Evolutionary conservation across 116 monocot species (phyloP), one percentile per base, ranked within the genome.

Genomic region (Cymodocea nodosa): DNA sequence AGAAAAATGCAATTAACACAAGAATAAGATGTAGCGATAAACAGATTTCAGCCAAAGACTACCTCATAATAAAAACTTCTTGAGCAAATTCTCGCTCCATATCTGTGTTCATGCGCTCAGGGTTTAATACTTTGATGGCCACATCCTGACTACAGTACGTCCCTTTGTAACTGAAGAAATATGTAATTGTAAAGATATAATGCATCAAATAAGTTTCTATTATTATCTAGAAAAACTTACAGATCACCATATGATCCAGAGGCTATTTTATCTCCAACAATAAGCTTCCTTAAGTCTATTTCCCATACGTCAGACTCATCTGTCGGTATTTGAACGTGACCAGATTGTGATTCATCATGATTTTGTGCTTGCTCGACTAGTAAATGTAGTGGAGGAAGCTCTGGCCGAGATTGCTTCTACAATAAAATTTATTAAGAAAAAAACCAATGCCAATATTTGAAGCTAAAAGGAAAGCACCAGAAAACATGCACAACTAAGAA

Each of bases 41-140:
- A 52, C 34, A 12, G 44, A 44, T 30, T 35, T 30, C 15, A 0
- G 25, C 14, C 4, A 17, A 25, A 8, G 25, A 10, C 24, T 59
- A 73, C 94, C 89, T 86, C 94, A 94, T 86, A 62, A 94, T 94
- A 67, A 69, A 89, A 48, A 94, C 94, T 84, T 94, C 94, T 52
- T 94, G 94, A 23, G 79, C 82, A 76, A 94, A 94, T 58, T 94
- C 94, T 9, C 71, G 79, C 71, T 86, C 78, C 89, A 94, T 86
- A 66, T 86, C 80, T 24, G 25, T 72, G 64, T 76, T 82, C 51
- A 94, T 57, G 60, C 75, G 89, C 60, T 94, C 94, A 64, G 84
- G 84, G 50, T 84, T 89, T 30, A 94, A 69, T 39, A 94, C 71
- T 79, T 94, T 94, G 52, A 94, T 87, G 48, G 94, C 94, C 14